Evolutionary conservation across 768 basidiomycete genomes (phyloP).

Genomic region (Russula sp.): DNA sequence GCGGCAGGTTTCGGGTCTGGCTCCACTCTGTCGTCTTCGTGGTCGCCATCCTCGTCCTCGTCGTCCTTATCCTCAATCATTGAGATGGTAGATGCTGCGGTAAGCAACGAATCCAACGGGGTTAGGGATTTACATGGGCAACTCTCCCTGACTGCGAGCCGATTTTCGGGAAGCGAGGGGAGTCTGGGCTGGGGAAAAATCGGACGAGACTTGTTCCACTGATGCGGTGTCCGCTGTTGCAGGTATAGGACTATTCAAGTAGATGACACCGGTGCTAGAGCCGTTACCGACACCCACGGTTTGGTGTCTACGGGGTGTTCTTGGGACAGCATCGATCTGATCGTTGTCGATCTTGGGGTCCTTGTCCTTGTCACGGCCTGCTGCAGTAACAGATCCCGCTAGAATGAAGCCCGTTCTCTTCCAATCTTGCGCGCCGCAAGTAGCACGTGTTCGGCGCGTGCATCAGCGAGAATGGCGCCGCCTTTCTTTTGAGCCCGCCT

Average conservation of each 20-base stretch:
- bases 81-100: slow-evolving; percentile 50
- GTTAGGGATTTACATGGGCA: slow-evolving; percentile 40
- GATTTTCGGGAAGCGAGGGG: slow-evolving; percentile 21
- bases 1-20: slow-evolving; percentile 28
- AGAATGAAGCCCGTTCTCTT: slow-evolving; percentile 54
- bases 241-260: slow-evolving; percentile 27
- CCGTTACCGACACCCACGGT: slow-evolving; percentile 22
- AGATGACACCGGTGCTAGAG: slow-evolving; percentile 26
- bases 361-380: slow-evolving; percentile 32
- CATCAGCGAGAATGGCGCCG: slow-evolving; percentile 52
- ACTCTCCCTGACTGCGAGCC: slow-evolving; percentile 26
- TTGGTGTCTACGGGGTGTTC: slow-evolving; percentile 27
- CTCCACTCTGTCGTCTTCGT: slow-evolving; percentile 11
- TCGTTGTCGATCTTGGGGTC: slow-evolving; percentile 41
- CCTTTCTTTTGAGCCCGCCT: slow-evolving; percentile 33
- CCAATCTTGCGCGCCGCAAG: slow-evolving; percentile 70
- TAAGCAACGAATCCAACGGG: slow-evolving; percentile 58
- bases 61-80: slow-evolving; percentile 46
- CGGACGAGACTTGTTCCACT: slow-evolving; percentile 21
- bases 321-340: slow-evolving; percentile 17
- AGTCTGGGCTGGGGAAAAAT: slow-evolving; percentile 32
- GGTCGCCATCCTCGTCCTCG: slow-evolving; percentile 35
- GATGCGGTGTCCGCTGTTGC: slow-evolving; percentile 17
- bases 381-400: slow-evolving; percentile 45
- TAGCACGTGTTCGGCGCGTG: slow-evolving; percentile 66